phyloP scores from a whole-genome alignment of 768 basidiomycete species.

The Myochromella boudieri region DNA sequence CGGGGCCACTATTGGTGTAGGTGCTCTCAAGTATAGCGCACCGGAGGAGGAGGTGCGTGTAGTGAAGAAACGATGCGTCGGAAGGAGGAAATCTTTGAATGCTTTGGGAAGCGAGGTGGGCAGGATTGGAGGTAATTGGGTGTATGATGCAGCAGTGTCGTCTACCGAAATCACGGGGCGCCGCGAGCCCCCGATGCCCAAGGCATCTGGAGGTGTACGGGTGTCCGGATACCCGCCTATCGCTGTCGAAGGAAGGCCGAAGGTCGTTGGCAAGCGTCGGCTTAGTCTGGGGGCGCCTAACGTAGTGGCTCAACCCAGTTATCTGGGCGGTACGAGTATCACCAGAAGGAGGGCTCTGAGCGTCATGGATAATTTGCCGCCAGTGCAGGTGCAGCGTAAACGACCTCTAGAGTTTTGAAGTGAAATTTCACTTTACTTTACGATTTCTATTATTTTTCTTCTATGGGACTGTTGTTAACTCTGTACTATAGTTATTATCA shows the following conservation, averaged over 20 bases:
- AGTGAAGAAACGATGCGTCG: conserved; percentile 57
- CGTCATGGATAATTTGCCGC: conserved; percentile 11
- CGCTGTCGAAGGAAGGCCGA: neutral
- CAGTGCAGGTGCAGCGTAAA: conserved; percentile 15
- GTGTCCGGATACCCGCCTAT: conserved; percentile 1
- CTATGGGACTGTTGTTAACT: too few species aligned
- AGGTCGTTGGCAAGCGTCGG: conserved; percentile 13
- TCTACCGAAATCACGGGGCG: conserved; percentile 31
- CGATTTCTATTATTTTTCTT: too few species aligned
- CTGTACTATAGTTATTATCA: too few species aligned
- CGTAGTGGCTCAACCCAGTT: neutral
- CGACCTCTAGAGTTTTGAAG: conserved; percentile 12
- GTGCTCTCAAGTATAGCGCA: conserved; percentile 12
- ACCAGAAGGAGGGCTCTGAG: conserved; percentile 18
- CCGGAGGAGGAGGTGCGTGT: conserved; percentile 30
- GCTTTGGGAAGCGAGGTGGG: conserved; percentile 26
- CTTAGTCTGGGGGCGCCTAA: conserved; percentile 15
- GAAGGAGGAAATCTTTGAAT: conserved; percentile 45
- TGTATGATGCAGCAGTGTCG: conserved; percentile 51
- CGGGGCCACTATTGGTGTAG: conserved; percentile 15
- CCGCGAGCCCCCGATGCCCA: neutral
- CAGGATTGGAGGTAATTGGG: conserved; percentile 37
- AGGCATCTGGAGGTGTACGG: neutral
- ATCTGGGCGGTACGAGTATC: neutral
- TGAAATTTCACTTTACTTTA: too few species aligned